Base-by-base conservation (phyloP, 495 filamentous ascomycete genomes). In the Lasiosphaeria hispida region DNA sequence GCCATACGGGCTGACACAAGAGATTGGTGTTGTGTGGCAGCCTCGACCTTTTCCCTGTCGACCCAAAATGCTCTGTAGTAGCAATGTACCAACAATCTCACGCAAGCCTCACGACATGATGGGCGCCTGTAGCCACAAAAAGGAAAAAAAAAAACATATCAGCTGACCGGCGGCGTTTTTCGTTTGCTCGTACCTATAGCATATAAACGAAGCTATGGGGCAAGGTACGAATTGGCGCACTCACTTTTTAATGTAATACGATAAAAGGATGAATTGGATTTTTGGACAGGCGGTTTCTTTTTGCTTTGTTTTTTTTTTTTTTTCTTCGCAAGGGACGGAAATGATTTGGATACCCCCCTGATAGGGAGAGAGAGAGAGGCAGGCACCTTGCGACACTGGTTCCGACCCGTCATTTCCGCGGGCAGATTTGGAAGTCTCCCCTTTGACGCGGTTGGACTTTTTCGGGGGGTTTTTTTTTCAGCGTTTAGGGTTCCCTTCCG, bases 211-310 rank as follows among this genome's bases (percentile, higher is more conserved):
- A 8, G 56, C 48, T 45, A 40, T n/a, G 17, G 23, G 23, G 1
- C 4, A 34, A 35, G 10, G 35, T 14, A 7, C 11, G 14, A 4
- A 36, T 10, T 7, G 11, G 33, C 52, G 30, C 19, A 23, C 23
- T 30, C 38, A 14, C 8, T 53, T 36, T 15, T 38, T 60, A 60
- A 60, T 60, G 52, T 60, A 60, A 60, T 60, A 45, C 38, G 51
- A 49, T 43, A 48, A 39, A 45, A 45, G 49, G 34, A 44, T 37
- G 30, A 47, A 49, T 15, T 18, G 23, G 40, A 17, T 10, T 43
- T 54, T 38, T 48, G 45, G 44, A 17, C 18, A 41, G 48, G 44
- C 23, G 23, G 23, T 30, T 30, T 30, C 23, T 56, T 49, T 36
- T 36, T 38, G 13, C n/a, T 45, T 49, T 14, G n/a, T 44, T 33